Base-by-base conservation (phyloP, 208 protist species). In the Leishmania guyanensis region DNA sequence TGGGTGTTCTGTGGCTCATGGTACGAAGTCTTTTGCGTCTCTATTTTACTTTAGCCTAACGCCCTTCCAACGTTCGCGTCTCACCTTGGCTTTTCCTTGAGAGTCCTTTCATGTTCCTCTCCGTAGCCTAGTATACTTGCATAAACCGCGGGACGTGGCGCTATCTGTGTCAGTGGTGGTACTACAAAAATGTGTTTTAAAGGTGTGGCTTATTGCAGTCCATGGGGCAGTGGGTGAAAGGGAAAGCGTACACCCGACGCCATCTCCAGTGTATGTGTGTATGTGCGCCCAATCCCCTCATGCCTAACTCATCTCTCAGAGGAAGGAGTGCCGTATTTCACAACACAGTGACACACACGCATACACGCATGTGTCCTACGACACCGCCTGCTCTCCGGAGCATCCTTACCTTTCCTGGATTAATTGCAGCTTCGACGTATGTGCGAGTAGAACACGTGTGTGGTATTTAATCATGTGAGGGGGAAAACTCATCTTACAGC, bases 261-360 rank as follows among this genome's bases (percentile, higher is more conserved):
- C 26, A 20, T 6, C 8, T 71, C 39, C 17, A 48, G 46, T n/a
- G 10, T 20, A 20, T 29, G 26, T 53, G 33, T 14, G 22, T 72
- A 4, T 6, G 33, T 2, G 46, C 10, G 20, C 46, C 26, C 12
- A 6, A 51, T 6, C 46, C 69, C 16, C 5, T 54, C 22, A 2
- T 53, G 26, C 22, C 50, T 43, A 48, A 73, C 33, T 0, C 69
- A 73, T 73, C 43, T 22, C 69, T 54, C 39, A 51, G 29, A 77
- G n/a, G 14, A 77, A 73, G 20, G 50, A 82, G n/a, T 82, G 39
- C 6, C 20, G 54, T 77, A 33, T 77, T 77, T 29, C 26, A 54
- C 33, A 73, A 4, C 46, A 53, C 69, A 53, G 26, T 73, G 26
- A 33, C 69, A 50, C 66, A 71, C 33, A 51, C 39, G 48, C 39